These are phyloP conservation scores for Trypanosoma rangeli DNA, from an alignment of 208 protist species.

Conservation along the genomic window DNA sequence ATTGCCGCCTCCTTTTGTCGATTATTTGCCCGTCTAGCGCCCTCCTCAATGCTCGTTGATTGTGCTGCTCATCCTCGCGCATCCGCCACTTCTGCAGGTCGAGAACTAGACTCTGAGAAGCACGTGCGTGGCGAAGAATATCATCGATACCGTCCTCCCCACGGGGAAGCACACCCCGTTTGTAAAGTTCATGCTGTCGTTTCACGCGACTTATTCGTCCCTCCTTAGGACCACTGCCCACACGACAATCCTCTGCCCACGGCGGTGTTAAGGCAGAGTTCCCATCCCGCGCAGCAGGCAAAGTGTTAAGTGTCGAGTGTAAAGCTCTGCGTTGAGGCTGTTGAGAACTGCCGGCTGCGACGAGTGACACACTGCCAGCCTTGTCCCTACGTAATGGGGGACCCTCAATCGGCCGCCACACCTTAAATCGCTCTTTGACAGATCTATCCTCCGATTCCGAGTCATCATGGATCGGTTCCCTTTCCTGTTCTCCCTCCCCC, in stretches of 20 bases:
- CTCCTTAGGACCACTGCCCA: not conserved
- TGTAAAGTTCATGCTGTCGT: slow-evolving; percentile 5
- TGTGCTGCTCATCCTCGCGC: slow-evolving; percentile 26
- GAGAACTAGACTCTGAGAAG: slow-evolving; percentile 37
- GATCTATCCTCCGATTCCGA: not conserved
- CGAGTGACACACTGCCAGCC: not conserved
- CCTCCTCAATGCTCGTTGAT: slow-evolving; percentile 26
- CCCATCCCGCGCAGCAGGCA: not conserved
- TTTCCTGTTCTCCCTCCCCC: not conserved
- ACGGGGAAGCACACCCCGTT: slow-evolving; percentile 32
- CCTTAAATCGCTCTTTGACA: slow-evolving; percentile 9
- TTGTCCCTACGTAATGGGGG: slow-evolving; percentile 5
- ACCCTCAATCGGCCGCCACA: slow-evolving; percentile 14
- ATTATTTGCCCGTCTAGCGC: slow-evolving; percentile 53
- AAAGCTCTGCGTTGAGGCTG: not conserved
- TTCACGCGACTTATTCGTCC: not conserved
- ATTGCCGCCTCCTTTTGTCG: slow-evolving; percentile 34
- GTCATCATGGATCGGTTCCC: not conserved
- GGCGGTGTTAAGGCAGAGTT: slow-evolving; percentile 7
- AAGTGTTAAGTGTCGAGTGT: not conserved
- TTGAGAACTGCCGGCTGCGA: not conserved
- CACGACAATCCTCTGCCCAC: slow-evolving; percentile 21
- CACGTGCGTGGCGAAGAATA: slow-evolving; percentile 37
- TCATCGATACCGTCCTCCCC: slow-evolving; percentile 51
- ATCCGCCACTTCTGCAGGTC: slow-evolving; percentile 39